Base-by-base conservation (phyloP, 345 rosid species). In the Syzygium grande region DNA sequence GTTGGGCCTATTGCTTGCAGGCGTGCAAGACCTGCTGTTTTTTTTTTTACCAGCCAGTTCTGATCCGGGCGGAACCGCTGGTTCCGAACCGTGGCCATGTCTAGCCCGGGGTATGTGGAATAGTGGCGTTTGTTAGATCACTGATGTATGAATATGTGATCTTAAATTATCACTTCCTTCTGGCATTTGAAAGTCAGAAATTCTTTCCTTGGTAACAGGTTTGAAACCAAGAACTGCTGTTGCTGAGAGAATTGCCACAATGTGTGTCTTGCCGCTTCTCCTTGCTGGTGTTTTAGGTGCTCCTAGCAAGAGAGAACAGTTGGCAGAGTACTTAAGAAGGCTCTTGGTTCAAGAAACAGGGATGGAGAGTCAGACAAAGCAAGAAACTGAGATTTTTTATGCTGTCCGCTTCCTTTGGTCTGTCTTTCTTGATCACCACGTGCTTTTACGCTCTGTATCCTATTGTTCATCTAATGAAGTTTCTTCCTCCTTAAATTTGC, bases 321-420 rank as follows among this genome's bases (percentile, higher is more conserved):
- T 97, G 89, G 89, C 94, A 87, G 92, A 92, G 90, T 95, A 92
- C 92, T 94, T 97, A 89, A 93, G 98, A 90, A 95, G 95, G 87
- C 93, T 95, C 85, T 92, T 97, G 91, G 95, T 95, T 58, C 95
- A 95, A 85, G 92, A 91, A 58, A 78, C 91, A 84, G 73, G 85
- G 85, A 96, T 92, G 85, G 98, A 95, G 91, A 92, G 89, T 91
- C 96, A 90, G 89, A 85, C 92, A 52, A 92, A 90, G 91, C 91
- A 84, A 90, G 91, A 43, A 87, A 89, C 87, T 54, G 99, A 96
- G 89, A 91, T 94, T 51, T 91, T 95, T 87, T 91, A 94, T 90
- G 98, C 98, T 59, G 96, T 97, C 88, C 99, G 98, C 87, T 96
- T 95, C 94, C 99, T 97, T 87, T 96, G 99, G 99, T 97, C 86